Evolutionary conservation across 257 asterid species (phyloP).

Genomic region (Anisodus acutangulus): DNA sequence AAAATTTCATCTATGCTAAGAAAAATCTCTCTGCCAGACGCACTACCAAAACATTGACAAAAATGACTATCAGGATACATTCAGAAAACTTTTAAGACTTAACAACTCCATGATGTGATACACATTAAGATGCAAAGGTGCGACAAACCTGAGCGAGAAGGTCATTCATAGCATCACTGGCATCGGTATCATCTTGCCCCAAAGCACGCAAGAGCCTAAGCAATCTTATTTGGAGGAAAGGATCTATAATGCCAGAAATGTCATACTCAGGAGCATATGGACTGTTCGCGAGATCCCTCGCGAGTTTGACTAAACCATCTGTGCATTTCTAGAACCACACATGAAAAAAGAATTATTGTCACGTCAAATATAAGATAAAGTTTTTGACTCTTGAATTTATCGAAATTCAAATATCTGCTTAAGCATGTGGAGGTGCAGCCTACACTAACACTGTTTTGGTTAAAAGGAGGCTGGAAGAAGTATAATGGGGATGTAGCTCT

Average conservation of each 20-base stretch:
- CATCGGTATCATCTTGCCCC: slow-evolving; percentile 94
- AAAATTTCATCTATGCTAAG: slow-evolving; percentile 8
- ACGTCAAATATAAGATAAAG: neutral
- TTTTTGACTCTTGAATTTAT: neutral
- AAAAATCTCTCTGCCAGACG: neutral
- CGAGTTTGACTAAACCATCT: slow-evolving; percentile 82
- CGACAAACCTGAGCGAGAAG: slow-evolving; percentile 91
- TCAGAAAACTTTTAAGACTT: neutral
- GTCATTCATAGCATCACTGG: slow-evolving; percentile 96
- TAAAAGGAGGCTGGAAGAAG: slow-evolving; percentile 10
- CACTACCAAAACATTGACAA: slow-evolving; percentile 1
- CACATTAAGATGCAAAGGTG: slow-evolving; percentile 19
- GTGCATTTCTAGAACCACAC: slow-evolving; percentile 73
- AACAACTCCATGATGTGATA: slow-evolving; percentile 1
- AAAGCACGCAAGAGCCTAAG: slow-evolving; percentile 77
- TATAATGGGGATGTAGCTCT: slow-evolving; percentile 4
- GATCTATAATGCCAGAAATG: slow-evolving; percentile 90
- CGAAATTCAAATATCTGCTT: slow-evolving; percentile 20
- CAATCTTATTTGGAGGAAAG: slow-evolving; percentile 90
- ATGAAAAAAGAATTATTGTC: slow-evolving; percentile 29
- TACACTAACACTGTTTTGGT: neutral
- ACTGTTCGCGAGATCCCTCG: slow-evolving; percentile 86
- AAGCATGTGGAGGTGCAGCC: slow-evolving; percentile 15
- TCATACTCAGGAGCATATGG: slow-evolving; percentile 98
- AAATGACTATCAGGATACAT: neutral